A percentile compares a stretch with the other conserved stretches of the same genome.
Conservation (phyloP, 225 moss, liverwort and hornwort genomes). For the Bryoerythrophyllum caledonicum region DNA sequence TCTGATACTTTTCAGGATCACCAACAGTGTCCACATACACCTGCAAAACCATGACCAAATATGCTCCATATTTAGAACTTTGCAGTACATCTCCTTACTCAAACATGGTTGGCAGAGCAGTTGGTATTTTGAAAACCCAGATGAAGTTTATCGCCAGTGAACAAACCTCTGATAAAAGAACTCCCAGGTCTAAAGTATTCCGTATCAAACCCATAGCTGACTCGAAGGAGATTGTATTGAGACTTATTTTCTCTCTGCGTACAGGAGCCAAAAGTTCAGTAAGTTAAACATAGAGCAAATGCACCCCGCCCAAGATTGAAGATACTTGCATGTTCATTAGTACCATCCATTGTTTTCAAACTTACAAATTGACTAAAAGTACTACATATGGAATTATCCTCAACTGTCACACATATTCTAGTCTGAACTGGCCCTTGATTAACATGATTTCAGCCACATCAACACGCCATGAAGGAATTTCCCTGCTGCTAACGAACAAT, state of each 20-base stretch:
- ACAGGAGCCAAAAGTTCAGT: slow-evolving; percentile 18
- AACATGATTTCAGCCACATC: too few species aligned
- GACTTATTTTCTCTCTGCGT: slow-evolving; percentile 65
- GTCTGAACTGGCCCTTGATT: too few species aligned
- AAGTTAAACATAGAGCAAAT: slow-evolving; percentile 2
- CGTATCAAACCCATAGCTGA: slow-evolving; percentile 83
- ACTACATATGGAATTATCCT: too few species aligned
- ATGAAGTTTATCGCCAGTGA: slow-evolving; percentile 1
- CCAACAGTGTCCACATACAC: slow-evolving; percentile 86
- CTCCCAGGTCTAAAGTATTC: slow-evolving; percentile 58
- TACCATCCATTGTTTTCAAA: too few species aligned
- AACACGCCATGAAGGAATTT: too few species aligned
- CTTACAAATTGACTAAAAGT: too few species aligned
- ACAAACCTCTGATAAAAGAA: slow-evolving; percentile 62
- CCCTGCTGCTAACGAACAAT: too few species aligned
- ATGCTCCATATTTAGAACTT: slow-evolving; percentile 9
- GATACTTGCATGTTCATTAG: slow-evolving; percentile 18
- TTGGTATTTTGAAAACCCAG: too few species aligned
- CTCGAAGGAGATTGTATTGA: slow-evolving; percentile 74
- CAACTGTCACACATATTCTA: too few species aligned
- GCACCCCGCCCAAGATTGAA: slow-evolving; percentile 15
- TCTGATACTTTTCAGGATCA: slow-evolving; percentile 75
- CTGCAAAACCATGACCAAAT: slow-evolving; percentile 35
- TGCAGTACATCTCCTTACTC: slow-evolving; percentile 9
- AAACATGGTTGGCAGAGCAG: slow-evolving; percentile 16